These are phyloP conservation scores for Aureobasidium vineae DNA, from an alignment of 2,329 filamentous ascomycete genomes.

Conservation along the genomic window DNA sequence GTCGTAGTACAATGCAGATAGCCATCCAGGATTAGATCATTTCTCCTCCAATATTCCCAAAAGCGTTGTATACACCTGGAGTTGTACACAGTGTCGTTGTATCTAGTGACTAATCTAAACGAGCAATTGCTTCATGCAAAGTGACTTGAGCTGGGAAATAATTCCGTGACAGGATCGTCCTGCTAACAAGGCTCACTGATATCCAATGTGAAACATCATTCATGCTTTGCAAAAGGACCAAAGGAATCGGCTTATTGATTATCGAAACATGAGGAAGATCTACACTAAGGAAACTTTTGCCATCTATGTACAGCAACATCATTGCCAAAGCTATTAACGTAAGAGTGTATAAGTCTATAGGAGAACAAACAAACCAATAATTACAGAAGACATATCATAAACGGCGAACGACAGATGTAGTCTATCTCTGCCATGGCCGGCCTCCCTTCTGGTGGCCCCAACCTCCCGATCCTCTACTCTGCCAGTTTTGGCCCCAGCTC, in stretches of 20 bases:
- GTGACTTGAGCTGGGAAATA: not conserved
- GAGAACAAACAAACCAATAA: too few relatives aligned
- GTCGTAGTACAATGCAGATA: not conserved
- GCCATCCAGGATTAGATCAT: too few relatives aligned
- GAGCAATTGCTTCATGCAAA: too few relatives aligned
- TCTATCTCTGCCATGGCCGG: not conserved
- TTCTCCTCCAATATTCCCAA: not conserved
- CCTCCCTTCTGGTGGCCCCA: not conserved
- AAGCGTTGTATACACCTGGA: not conserved
- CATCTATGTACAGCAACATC: not conserved
- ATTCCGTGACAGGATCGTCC: not conserved
- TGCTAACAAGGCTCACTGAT: not conserved
- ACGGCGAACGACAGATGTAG: not conserved
- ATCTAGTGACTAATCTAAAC: too few relatives aligned
- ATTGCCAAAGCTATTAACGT: not conserved
- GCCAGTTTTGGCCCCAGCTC: slow-evolving; percentile 1
- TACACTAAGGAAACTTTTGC: not conserved
- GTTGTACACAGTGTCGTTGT: too few relatives aligned
- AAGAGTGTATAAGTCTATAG: not conserved
- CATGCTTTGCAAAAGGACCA: not conserved
- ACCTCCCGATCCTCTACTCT: not conserved
- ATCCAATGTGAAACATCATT: not conserved
- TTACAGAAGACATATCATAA: too few relatives aligned
- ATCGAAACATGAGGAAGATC: not conserved
- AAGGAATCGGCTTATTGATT: too few relatives aligned